Base-by-base conservation (phyloP, 805 yeast genomes). In the Candida chilensis region DNA sequence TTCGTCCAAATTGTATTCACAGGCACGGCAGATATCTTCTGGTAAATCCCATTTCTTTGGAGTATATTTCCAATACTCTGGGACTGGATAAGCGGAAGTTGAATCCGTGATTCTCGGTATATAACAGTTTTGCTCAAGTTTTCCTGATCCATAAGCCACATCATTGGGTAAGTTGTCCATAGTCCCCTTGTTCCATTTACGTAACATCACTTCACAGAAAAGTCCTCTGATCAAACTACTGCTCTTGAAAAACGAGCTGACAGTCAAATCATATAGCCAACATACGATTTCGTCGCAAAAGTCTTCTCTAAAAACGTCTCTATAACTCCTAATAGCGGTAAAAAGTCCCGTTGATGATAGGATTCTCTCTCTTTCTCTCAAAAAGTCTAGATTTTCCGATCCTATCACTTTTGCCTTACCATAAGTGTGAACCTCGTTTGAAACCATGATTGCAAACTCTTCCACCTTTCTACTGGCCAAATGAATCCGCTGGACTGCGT, bases 221-320 rank as follows among this genome's bases (percentile, higher is more conserved):
- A 67, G 42, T 28, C 73, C 67, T 29, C 78, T 63, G 5, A 70
- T 48, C 1, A 59, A 36, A 19, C 53, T 50, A 38, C 70, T 67
- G 29, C 68, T 67, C 7, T 71, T 71, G 35, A 66, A 64, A 4
- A 78, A 41, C 21, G 71, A 65, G 8, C 80, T 66, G 27, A 63
- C 64, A 0, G 79, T 59, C 17, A 86, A 50, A 24, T 74, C 79
- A 17, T 56, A 49, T 4, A 85, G 46, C 87, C 92, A 81, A n/a
- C 48, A 42, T 5, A 82, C 47, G 13, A 85, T 73, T 37, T 78
- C 86, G 25, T 71, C 77, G 40, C 81, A 77, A 83, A 82, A 76
- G 34, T 81, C 88, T 45, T 86, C 95, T 31, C 92, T 60, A 45
- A 83, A 79, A 5, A 71, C 57, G 44, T 85, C 94, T 33, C 87